Base-by-base conservation (phyloP, 1,284 basidiomycete species). In the Tilletia setariae region DNA sequence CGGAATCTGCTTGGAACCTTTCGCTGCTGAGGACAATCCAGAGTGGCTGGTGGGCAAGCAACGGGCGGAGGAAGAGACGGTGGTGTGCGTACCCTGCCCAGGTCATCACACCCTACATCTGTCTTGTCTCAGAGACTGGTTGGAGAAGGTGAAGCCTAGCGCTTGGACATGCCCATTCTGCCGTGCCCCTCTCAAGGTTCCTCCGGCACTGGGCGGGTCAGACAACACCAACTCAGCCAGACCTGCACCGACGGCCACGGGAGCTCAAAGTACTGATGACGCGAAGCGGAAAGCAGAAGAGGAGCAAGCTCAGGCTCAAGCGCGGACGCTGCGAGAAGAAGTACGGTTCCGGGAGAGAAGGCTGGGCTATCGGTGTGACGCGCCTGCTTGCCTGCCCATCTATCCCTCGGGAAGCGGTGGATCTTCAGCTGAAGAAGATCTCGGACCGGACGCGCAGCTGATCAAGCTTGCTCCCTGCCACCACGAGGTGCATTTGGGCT, bases 141-240 rank as follows among this genome's bases (percentile, higher is more conserved):
- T 82, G n/a, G 70, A 68, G 1, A 74, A 71, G 25, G 68, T 69
- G 4, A 69, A 75, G 2, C 79, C 79, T 1, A 71, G 68, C 32
- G 71, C 79, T 40, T 82, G 80, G 80, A 74, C 73, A 0, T 82
- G 80, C 53, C 80, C 80, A 8, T 79, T 78, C 25, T 82, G 80
- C 64, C 72, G 80, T 15, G 70, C 69, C 0, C 64, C 66, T 30
- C 69, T 82, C 21, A 30, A 25, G 28, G 35, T 61, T 7, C 56
- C 56, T 9, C 56, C 56, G 15, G 19, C 28, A 7, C 23, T 61
- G n/a, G 56, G 16, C 9, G 56, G 56, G 19, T 15, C 30, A 2
- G 35, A 16, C 32, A 25, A 23, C 11, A 7, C 49, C 25, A 21
- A 23, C 21, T 28, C 9, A 19, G 28, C 40, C 19, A 15, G n/a